These are phyloP conservation scores for Aspergillus piperis DNA, from an alignment of 2,329 filamentous ascomycete species.

Conservation along the genomic window DNA sequence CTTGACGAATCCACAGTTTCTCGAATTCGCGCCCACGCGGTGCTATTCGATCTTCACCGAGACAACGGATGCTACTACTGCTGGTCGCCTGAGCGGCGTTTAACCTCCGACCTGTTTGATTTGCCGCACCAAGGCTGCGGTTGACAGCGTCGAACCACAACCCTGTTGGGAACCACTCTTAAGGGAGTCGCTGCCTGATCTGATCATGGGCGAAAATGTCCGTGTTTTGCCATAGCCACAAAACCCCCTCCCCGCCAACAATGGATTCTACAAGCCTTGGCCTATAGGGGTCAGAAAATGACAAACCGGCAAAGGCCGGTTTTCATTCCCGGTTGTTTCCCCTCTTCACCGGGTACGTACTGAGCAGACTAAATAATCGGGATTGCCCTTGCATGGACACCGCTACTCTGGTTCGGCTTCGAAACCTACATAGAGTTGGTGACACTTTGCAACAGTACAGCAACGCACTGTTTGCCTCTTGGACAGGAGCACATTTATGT, in stretches of 20 bases:
- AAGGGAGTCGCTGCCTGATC: not conserved
- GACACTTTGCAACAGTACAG: not conserved
- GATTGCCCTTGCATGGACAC: constrained; percentile 14
- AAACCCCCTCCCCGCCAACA: not conserved
- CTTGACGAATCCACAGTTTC: constrained; percentile 1
- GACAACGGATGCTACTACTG: not conserved
- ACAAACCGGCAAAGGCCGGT: not conserved
- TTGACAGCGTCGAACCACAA: not conserved
- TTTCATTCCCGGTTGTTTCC: not conserved
- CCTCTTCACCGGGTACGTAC: constrained; percentile 1
- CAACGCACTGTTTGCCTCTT: not conserved
- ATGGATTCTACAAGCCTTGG: not conserved
- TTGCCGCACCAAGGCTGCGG: not conserved
- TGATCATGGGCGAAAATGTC: not conserved
- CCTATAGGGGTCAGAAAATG: not conserved
- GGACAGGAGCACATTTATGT: not conserved
- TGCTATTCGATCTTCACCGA: not conserved
- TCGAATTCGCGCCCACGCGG: constrained; percentile 6
- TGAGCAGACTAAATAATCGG: constrained; percentile 13
- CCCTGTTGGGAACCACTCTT: not conserved
- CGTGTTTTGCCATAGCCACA: not conserved
- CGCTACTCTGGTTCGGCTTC: constrained; percentile 7
- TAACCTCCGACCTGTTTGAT: constrained; percentile 2
- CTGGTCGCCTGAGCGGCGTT: not conserved
- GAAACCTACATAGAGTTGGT: not conserved